Evolutionary conservation across 108 stramenopile species (phyloP).

Genomic region (Stephanodiscus minutulus): DNA sequence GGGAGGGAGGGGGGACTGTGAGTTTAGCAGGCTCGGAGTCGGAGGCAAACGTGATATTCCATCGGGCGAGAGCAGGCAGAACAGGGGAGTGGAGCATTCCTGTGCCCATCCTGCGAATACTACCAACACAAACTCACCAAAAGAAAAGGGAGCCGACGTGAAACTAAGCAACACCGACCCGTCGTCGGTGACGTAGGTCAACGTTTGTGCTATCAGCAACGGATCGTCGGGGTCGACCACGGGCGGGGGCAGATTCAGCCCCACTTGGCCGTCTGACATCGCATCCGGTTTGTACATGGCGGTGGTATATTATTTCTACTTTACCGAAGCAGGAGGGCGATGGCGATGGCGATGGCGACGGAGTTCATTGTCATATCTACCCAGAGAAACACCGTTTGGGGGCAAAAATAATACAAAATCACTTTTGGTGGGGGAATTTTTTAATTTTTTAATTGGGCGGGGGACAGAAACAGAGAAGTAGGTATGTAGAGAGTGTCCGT

Average conservation of each 20-base stretch:
- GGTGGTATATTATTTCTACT: neutral
- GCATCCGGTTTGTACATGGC: neutral
- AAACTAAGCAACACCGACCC: conserved; percentile 78
- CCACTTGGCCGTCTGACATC: conserved; percentile 16
- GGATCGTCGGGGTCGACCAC: conserved; percentile 75
- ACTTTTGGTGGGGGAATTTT: no score
- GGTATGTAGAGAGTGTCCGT: no score
- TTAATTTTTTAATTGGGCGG: no score
- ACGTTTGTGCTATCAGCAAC: conserved; percentile 81
- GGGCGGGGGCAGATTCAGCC: conserved; percentile 23
- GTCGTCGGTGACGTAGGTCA: conserved; percentile 91
- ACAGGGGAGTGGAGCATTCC: no score
- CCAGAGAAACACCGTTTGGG: no score
- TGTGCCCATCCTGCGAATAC: conserved; percentile 1
- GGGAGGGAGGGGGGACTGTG: neutral
- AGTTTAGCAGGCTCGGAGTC: neutral
- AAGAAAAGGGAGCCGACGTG: conserved; percentile 80
- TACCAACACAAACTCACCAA: conserved; percentile 49
- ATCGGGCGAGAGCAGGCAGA: no score
- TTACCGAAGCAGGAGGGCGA: neutral
- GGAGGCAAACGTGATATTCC: neutral
- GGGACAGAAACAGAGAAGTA: no score
- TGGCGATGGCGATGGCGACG: neutral
- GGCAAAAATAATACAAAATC: no score
- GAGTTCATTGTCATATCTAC: no score